Base-by-base conservation (phyloP, 2,329 filamentous ascomycete genomes). In the Aspergillus fumigatus region DNA sequence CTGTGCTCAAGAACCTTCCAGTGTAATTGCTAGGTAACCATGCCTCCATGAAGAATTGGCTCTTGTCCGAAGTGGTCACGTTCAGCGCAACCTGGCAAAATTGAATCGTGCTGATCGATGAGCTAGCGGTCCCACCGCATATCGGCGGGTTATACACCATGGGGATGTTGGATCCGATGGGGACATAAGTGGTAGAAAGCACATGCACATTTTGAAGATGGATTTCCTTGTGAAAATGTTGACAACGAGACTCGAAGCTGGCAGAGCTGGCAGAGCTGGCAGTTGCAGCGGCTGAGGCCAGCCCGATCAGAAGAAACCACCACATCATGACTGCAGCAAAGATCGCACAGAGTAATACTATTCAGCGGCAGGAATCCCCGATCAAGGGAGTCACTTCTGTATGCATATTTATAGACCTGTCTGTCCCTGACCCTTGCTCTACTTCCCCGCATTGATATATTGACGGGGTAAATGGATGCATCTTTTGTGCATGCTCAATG, bases 21-120 rank as follows among this genome's bases (percentile, higher is more conserved):
- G 71, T 75, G 68, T 80, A 82, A 10, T 75, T 65, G 6, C 70
- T 69, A 0, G 79, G 79, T n/a, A 81, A 64, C 79, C 79, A 81
- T 1, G 77, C 67, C 59, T 82, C 79, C 21, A 79, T 65, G 4
- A 68, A 75, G 32, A 83, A 77, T 35, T 76, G 74, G 11, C 79
- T 79, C 27, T 68, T 71, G 25, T 72, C 69, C 3, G 76, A 77
- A 0, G 77, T 79, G 4, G 67, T 61, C 14, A 80, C 73, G 9
- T 68, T 70, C 52, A 80, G 69, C 2, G 73, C 70, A 23, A 80
- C 64, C 8, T 77, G 74, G 56, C 78, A 80, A 3, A 78, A 52
- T 76, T 71, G 1, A 62, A 65, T 2, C 70, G 58, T 7, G 77
- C 72, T 1, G 62, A 29, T 56, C 78, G 76, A 25, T 7, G 32